Evolutionary conservation across 2,329 filamentous ascomycete genomes (phyloP).

Genomic region (Diplodia sapinea): DNA sequence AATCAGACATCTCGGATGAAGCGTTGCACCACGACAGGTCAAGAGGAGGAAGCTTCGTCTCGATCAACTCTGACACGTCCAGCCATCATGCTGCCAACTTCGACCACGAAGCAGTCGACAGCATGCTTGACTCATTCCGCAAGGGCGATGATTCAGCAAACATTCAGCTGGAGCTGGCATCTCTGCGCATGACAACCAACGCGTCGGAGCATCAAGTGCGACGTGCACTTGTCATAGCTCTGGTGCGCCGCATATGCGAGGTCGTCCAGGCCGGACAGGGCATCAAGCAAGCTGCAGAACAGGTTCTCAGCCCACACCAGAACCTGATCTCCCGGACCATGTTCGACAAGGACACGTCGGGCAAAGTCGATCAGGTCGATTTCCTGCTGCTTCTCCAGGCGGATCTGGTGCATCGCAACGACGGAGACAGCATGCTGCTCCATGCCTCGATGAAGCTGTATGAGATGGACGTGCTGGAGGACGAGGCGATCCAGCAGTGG

Average conservation of each 20-base stretch:
- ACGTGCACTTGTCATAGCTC: constrained; percentile 81
- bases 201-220: constrained; percentile 89
- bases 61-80: constrained; percentile 65
- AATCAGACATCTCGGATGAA: constrained; percentile 47
- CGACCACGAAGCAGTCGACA: constrained; percentile 84
- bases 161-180: constrained; percentile 92
- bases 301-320: constrained; percentile 59
- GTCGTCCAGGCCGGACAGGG: constrained; percentile 59
- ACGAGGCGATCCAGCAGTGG: constrained; percentile 88
- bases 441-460: constrained; percentile 85
- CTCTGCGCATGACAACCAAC: constrained; percentile 87
- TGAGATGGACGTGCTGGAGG: constrained; percentile 81
- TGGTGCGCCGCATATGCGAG: constrained; percentile 80
- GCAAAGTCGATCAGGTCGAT: constrained; percentile 77
- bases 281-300: constrained; percentile 49
- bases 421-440: constrained; percentile 72
- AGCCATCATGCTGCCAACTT: constrained; percentile 66
- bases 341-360: constrained; percentile 59
- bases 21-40: constrained; percentile 63
- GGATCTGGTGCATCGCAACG: constrained; percentile 71
- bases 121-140: constrained; percentile 83
- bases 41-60: constrained; percentile 73
- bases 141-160: constrained; percentile 76
- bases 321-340: constrained; percentile 65
- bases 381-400: constrained; percentile 82